Percentiles rank a stretch among this genome's conserved stretches.
Conservation (phyloP, 495 filamentous ascomycete species). For the Annulohypoxylon nitens region DNA sequence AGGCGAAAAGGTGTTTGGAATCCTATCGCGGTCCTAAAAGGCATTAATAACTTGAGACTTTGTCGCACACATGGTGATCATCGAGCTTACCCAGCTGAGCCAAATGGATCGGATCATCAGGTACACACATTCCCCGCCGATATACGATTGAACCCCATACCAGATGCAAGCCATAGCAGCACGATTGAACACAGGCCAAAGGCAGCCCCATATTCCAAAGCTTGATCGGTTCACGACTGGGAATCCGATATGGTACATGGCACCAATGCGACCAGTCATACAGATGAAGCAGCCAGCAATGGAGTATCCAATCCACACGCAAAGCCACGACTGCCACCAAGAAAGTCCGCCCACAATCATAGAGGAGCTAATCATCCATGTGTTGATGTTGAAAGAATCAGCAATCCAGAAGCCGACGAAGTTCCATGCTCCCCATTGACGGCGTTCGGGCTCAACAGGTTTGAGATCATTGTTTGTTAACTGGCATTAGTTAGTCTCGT, state of each 20-base stretch:
- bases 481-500: slow-evolving; percentile 52
- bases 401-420: slow-evolving; percentile 94
- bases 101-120: slow-evolving; percentile 88
- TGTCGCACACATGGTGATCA: neutral
- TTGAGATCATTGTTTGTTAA: slow-evolving; percentile 91
- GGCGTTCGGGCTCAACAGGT: slow-evolving; percentile 86
- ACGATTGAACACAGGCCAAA: slow-evolving; percentile 94
- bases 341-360: slow-evolving; percentile 80
- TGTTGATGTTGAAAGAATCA: slow-evolving; percentile 97
- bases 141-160: slow-evolving; percentile 91
- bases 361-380: slow-evolving; percentile 96
- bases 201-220: slow-evolving; percentile 87
- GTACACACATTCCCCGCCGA: slow-evolving; percentile 84
- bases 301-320: slow-evolving; percentile 86
- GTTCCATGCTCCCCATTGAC: slow-evolving; percentile 90
- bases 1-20: slow-evolving; percentile 76
- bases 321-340: slow-evolving; percentile 98
- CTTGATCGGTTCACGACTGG: slow-evolving; percentile 80
- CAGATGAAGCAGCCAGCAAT: slow-evolving; percentile 82
- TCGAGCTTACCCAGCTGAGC: slow-evolving; percentile 63
- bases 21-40: slow-evolving; percentile 59
- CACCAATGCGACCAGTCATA: slow-evolving; percentile 85
- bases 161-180: slow-evolving; percentile 88
- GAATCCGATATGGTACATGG: slow-evolving; percentile 91
- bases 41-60: slow-evolving; percentile 25